Percentiles rank a stretch among this genome's conserved stretches.
These are phyloP conservation scores for Diutina rugosa DNA, from an alignment of 1,139 yeast genomes.

Conservation along the genomic window DNA sequence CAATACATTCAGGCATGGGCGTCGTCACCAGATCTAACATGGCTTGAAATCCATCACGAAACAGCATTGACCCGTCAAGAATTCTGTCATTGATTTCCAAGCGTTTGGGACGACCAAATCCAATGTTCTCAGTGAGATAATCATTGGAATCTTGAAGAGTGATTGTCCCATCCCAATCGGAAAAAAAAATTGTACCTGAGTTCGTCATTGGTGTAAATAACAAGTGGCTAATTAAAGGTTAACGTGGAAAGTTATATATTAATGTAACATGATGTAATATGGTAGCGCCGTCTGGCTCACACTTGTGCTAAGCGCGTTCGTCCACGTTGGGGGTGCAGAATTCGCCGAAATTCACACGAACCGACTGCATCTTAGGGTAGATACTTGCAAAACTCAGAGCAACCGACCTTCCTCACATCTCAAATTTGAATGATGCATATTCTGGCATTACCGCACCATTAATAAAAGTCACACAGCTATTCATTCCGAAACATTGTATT, in stretches of 20 bases:
- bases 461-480: too few relatives aligned
- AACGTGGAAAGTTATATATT: neutral
- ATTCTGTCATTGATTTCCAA: slow-evolving; percentile 58
- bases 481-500: too few relatives aligned
- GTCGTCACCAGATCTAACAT: slow-evolving; percentile 73
- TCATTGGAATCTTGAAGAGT: slow-evolving; percentile 88
- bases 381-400: too few relatives aligned
- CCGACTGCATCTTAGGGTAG: too few relatives aligned
- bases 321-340: neutral
- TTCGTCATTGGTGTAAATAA: neutral
- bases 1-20: slow-evolving; percentile 77
- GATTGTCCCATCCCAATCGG: slow-evolving; percentile 97
- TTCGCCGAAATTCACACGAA: neutral
- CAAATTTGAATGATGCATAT: too few relatives aligned
- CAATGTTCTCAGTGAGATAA: slow-evolving; percentile 74
- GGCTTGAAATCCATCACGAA: slow-evolving; percentile 69
- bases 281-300: neutral
- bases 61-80: slow-evolving; percentile 52
- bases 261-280: neutral
- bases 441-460: too few relatives aligned
- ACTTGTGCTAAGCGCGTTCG: too few relatives aligned
- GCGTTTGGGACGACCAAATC: slow-evolving; percentile 69
- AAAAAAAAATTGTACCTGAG: slow-evolving; percentile 49
- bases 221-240: neutral
- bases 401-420: too few relatives aligned